Conservation (phyloP, 768 basidiomycete species). For the Tylopilus subfusipes region DNA sequence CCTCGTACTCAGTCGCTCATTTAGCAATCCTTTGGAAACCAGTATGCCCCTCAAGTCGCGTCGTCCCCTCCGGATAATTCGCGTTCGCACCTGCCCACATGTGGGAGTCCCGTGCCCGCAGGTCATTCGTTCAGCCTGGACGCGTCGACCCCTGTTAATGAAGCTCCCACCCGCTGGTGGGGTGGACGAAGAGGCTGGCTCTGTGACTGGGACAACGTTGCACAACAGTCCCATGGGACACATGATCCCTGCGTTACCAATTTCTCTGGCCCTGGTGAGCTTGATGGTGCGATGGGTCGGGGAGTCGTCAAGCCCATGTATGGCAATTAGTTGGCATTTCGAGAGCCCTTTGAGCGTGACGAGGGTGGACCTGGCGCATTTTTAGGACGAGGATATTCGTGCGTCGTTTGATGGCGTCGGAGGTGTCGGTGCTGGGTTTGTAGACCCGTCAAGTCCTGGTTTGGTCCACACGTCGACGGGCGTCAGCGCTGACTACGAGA, state of each 20-base stretch:
- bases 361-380: slow-evolving; percentile 6
- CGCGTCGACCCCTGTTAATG: neutral
- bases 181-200: slow-evolving; percentile 4
- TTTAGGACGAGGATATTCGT: slow-evolving; percentile 20
- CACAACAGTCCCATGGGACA: neutral
- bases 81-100: neutral
- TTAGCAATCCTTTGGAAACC: slow-evolving; percentile 12
- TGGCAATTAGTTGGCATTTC: neutral
- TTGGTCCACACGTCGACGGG: neutral
- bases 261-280: neutral
- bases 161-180: slow-evolving; percentile 18
- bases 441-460: neutral
- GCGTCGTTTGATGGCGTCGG: slow-evolving; percentile 13
- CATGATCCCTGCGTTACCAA: neutral
- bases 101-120: neutral
- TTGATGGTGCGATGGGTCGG: neutral
- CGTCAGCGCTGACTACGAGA: neutral
- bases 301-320: neutral
- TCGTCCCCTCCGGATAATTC: neutral
- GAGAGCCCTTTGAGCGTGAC: slow-evolving; percentile 4
- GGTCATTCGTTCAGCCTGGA: neutral
- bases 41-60: neutral
- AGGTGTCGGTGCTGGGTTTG: neutral
- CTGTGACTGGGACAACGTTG: neutral
- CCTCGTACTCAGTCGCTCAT: slow-evolving; percentile 16